Conservation (phyloP, 306 rosid genomes). For the Cucumis cinereus region DNA sequence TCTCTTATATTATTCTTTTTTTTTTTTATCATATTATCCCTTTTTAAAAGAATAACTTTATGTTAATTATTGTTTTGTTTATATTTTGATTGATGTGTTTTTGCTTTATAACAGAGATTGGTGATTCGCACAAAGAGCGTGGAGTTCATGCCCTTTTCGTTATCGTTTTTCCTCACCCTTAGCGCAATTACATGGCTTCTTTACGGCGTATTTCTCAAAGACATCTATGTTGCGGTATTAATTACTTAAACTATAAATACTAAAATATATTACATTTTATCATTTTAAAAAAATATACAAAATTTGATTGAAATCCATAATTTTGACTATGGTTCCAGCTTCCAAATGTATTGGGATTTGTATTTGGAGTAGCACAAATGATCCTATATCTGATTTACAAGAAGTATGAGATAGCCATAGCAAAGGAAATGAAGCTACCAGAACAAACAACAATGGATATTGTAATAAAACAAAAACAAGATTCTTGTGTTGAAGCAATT, state of each 20-base stretch:
- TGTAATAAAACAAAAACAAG: constrained; percentile 11
- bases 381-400: constrained; percentile 41
- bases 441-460: constrained; percentile 38
- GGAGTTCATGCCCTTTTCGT: constrained; percentile 79
- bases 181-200: constrained; percentile 68
- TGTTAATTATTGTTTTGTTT: background rate
- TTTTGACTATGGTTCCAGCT: constrained; percentile 29
- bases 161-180: constrained; percentile 74
- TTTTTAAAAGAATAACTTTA: background rate
- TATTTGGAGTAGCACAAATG: constrained; percentile 75
- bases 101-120: constrained; percentile 32
- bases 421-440: constrained; percentile 38
- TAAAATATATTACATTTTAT: too few species aligned
- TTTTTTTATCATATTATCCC: background rate
- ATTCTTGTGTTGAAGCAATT: background rate
- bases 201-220: constrained; percentile 59
- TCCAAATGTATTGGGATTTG: constrained; percentile 68
- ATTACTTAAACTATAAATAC: too few species aligned
- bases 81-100: background rate
- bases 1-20: background rate
- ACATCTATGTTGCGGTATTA: constrained; percentile 70
- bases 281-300: too few species aligned
- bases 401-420: constrained; percentile 17
- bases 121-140: constrained; percentile 93
- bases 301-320: too few species aligned